Conservation (phyloP, 176 grass and related monocot genomes). For the Ensete glaucum region DNA sequence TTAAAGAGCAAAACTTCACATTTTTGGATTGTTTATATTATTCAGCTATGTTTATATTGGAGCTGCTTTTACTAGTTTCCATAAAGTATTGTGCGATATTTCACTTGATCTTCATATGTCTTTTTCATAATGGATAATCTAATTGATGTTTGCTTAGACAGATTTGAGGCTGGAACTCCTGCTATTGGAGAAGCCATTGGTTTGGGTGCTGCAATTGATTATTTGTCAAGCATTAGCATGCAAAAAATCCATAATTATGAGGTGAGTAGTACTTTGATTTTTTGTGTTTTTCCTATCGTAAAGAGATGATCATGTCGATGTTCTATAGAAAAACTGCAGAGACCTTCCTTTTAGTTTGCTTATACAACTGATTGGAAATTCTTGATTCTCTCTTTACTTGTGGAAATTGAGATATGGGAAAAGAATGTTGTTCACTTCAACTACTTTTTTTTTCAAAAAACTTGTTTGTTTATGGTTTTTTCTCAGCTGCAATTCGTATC, state of each 20-base stretch:
- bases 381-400: not conserved
- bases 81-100: too few relatives aligned
- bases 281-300: not conserved
- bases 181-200: slow-evolving; percentile 89
- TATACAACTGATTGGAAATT: not conserved
- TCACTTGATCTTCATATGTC: too few relatives aligned
- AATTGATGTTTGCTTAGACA: slow-evolving; percentile 1
- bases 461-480: too few relatives aligned
- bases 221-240: slow-evolving; percentile 71
- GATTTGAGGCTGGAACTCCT: slow-evolving; percentile 94
- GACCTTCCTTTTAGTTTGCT: not conserved
- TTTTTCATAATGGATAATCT: not conserved
- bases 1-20: too few relatives aligned
- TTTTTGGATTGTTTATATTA: too few relatives aligned
- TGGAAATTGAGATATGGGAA: not conserved
- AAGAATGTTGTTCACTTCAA: not conserved
- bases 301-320: not conserved
- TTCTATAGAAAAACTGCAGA: not conserved
- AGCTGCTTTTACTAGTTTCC: too few relatives aligned
- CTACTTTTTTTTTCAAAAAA: not conserved
- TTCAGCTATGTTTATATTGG: too few relatives aligned
- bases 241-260: slow-evolving; percentile 78
- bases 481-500: too few relatives aligned
- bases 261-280: slow-evolving; percentile 22
- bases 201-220: slow-evolving; percentile 75